Percentiles rank a stretch among this genome's conserved stretches.
phyloP scores from a whole-genome alignment of 1,139 yeast genomes.

The Nakaseomyces bracarensis region DNA sequence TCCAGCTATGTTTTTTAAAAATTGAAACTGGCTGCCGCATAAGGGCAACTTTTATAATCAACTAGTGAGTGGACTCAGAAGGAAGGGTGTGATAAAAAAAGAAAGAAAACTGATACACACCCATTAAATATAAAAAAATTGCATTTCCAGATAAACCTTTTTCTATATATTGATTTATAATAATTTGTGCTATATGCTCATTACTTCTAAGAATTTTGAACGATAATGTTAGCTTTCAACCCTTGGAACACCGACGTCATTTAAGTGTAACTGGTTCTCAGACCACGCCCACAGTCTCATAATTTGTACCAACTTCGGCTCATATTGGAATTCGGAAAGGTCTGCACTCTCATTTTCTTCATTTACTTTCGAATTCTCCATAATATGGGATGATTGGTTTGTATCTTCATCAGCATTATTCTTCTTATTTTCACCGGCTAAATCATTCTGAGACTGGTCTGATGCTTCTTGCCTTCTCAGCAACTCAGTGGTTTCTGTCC shows the following conservation, averaged over 20 bases:
- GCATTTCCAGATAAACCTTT: not conserved
- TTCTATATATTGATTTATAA: not conserved
- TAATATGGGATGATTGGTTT: not conserved
- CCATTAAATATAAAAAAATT: too few relatives aligned
- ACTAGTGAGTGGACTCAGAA: not conserved
- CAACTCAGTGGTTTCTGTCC: constrained; percentile 7
- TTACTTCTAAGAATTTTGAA: not conserved
- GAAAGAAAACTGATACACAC: not conserved
- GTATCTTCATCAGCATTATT: not conserved
- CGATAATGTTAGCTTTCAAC: constrained; percentile 21
- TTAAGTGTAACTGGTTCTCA: constrained; percentile 42
- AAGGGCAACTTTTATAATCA: constrained; percentile 4
- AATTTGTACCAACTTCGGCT: constrained; percentile 45
- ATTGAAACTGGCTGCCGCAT: constrained; percentile 51
- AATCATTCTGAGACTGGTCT: not conserved
- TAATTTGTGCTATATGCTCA: not conserved
- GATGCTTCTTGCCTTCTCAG: constrained; percentile 1
- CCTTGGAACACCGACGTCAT: constrained; percentile 34
- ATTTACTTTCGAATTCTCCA: not conserved
- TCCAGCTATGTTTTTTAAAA: constrained; percentile 50
- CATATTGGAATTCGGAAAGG: constrained; percentile 19
- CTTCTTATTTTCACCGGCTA: not conserved
- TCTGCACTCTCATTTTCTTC: not conserved
- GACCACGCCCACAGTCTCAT: constrained; percentile 56
- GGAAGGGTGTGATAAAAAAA: not conserved